Conservation (phyloP, 75 land plant genomes). For the Ceratopteris richardii region DNA sequence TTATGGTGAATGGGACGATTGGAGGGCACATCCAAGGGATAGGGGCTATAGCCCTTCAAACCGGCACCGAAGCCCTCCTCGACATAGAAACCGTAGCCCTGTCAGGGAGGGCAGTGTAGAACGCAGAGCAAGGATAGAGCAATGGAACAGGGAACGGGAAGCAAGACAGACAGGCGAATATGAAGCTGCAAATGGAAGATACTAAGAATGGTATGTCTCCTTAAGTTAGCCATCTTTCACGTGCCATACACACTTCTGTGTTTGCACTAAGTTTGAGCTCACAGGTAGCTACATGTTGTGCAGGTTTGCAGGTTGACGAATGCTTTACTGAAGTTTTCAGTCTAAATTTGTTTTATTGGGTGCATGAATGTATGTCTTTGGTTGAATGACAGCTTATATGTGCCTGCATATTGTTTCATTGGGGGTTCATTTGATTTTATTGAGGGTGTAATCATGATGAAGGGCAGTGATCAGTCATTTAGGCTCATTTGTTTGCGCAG, state of each 20-base stretch:
- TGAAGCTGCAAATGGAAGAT: constrained; percentile 5
- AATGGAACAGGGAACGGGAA: constrained; percentile 65
- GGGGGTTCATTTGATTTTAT: too few species aligned
- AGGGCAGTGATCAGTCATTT: not conserved
- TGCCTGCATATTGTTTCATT: too few species aligned
- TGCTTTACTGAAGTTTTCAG: constrained; percentile 1
- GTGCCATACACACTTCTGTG: not conserved
- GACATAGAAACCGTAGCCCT: constrained; percentile 32
- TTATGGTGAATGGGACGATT: constrained; percentile 34
- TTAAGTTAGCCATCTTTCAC: not conserved
- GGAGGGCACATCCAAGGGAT: constrained; percentile 18
- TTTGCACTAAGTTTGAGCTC: not conserved
- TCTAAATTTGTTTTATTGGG: not conserved
- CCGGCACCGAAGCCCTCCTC: constrained; percentile 39
- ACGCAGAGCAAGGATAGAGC: constrained; percentile 59
- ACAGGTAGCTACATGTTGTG: constrained; percentile 6
- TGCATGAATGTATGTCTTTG: not conserved
- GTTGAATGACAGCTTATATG: too few species aligned
- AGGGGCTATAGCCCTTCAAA: constrained; percentile 26
- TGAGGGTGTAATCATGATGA: not conserved
- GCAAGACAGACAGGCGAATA: constrained; percentile 15
- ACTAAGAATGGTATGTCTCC: not conserved
- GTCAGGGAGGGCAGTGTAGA: constrained; percentile 60
- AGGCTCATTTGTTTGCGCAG: not conserved
- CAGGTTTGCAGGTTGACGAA: constrained; percentile 6